Evolutionary conservation across 352 stramenopile species (phyloP), one percentile per base, ranked within the genome.

Genomic region (Stramenopiles sp.): DNA sequence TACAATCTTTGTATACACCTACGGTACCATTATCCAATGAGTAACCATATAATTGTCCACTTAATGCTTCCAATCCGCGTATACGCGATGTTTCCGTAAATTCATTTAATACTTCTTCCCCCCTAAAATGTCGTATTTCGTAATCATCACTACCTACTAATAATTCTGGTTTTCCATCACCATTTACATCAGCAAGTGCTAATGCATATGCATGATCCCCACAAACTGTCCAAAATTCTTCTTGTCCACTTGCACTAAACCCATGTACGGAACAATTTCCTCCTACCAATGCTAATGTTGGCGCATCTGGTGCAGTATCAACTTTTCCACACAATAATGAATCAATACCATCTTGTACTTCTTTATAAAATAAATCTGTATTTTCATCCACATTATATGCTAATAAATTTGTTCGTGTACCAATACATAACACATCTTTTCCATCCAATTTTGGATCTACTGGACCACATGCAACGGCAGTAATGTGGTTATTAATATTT

Each of bases 341-440:
- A 82, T 88, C 90, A 73, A 91, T 88, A 69, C 89, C 89, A 79
- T 94, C 90, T 23, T 86, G 89, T 4, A 93, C 85, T 80, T 93
- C 88, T 79, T 93, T 93, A 85, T 92, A 97, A 84, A 96, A 97
- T 27, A 94, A 91, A 76, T 97, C 92, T 73, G 88, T 90, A 83
- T 97, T 97, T 65, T 93, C 92, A 80, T 96, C 89, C 6, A 96
- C 88, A 80, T 96, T 90, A 84, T 95, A 96, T 1, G 89, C 90
- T 23, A 96, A 82, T 29, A 97, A 79, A 85, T 90, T 97, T 43
- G 88, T 90, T 78, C 94, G 84, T 23, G 90, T 95, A 63, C 91
- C 91, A 30, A 96, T 88, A 29, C 96, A 84, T 30, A 97, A 86
- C 38, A 86, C 90, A 81, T 96, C 91, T 7, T 84, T 84, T 0